Evolutionary conservation across 148 eudicot genomes (phyloP), one percentile per base, ranked within the genome.

Genomic region (Chenopodium album): DNA sequence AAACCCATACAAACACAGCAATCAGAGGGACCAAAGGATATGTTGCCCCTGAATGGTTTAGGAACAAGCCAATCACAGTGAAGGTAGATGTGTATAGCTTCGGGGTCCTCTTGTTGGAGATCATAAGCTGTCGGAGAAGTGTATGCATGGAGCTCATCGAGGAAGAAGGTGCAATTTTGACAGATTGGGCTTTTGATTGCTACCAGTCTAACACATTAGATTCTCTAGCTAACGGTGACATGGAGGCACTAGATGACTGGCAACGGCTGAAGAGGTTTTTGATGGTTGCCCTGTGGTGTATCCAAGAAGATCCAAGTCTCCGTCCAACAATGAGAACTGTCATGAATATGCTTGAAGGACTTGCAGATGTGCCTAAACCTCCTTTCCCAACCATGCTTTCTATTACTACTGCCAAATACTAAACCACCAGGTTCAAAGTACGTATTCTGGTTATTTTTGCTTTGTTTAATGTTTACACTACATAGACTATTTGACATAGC

Each of bases 21-120:
- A 84, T 92, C 32, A 87, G 96, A 76, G 96, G 93, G 23, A 92
- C 93, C 12, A 92, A 85, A 85, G 93, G 96, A 17, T 92, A 92
- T 82, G 90, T 92, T 48, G 92, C 95, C 22, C 93, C 95, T 14
- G 95, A 92, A 37, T 92, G 93, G 95, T 92, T 92, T 76, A 90
- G 85, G 74, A 86, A 85, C 88, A 87, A 75, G 47, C 89, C 87
- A 23, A 66, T 92, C 74, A 89, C 88, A 0, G 87, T 76, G 28
- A 91, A 85, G 79, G 93, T 88, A 2, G 93, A 90, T 80, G 90
- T 90, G 31, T 90, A 90, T 9, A 88, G 91, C 82, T 90, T 85
- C 14, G 91, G 93, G 19, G 87, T 90, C 2, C 50, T 89, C 73
- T 66, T 90, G 46, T 71, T 89, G 59, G 93, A 90, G 87, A 81